Evolutionary conservation across 1,284 basidiomycete genomes (phyloP), one percentile per base, ranked within the genome.

Genomic region (Ustilago xerochloae): DNA sequence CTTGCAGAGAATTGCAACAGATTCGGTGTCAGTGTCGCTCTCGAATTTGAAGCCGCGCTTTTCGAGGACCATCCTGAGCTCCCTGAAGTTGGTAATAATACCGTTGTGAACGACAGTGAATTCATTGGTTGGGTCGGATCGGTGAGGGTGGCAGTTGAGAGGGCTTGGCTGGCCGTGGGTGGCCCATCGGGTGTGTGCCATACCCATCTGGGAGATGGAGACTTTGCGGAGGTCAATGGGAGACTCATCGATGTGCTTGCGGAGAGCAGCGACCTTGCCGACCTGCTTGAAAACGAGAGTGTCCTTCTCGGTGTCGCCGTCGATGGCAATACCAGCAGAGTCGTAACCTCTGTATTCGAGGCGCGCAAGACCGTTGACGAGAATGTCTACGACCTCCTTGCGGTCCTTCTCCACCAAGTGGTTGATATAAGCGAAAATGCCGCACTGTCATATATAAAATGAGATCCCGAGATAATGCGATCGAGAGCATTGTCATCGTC

Each of bases 151-250:
- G 87, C 96, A 99, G 88, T 99, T 99, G 81, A 88, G 85, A 56
- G 91, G 89, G 29, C 90, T 92, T 4, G 83, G 86, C 52, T 91
- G 90, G 68, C 97, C 97, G 85, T 99, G 97, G n/a, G 97, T 99
- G 3, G 97, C 97, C 97, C 97, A 99, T 74, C 97, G 93, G 16
- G 97, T 99, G 88, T 99, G 97, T 26, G 96, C 97, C 87, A 99
- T 98, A 53, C 93, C 94, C 54, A 94, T 93, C 86, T 97, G 95
- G 54, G 91, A 91, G 64, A 94, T 85, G 85, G 91, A 92, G 33
- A 90, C 89, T 88, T 93, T 95, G 84, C 88, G 86, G 78, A 93
- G 91, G 86, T 98, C 90, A 81, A 95, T 84, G 84, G 86, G 71
- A 16, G 92, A 90, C 74, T 89, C 88, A 59, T 91, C 90, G 81